phyloP scores from a whole-genome alignment of 148 eudicot genomes.

The Silene uniflora region DNA sequence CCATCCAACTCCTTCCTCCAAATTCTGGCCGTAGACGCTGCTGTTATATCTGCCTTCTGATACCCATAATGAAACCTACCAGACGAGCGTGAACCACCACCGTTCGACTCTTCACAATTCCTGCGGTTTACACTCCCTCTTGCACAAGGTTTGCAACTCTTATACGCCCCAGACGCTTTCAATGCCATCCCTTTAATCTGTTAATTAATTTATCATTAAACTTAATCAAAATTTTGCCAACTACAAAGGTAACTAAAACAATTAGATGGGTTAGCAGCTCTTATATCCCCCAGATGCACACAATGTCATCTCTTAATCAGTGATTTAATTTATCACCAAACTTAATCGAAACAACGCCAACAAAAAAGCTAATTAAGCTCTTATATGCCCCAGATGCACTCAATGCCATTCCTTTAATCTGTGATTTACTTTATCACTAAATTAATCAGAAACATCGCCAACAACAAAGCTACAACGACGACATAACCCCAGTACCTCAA shows the following conservation, averaged over 20 bases:
- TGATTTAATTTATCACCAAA: no score
- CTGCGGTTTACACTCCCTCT: slow-evolving; percentile 37
- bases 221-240: no score
- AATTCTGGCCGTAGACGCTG: slow-evolving; percentile 44
- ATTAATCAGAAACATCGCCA: not conserved
- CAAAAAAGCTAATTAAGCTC: not conserved
- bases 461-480: no score
- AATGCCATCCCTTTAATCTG: slow-evolving; percentile 92
- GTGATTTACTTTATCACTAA: not conserved
- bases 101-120: slow-evolving; percentile 49
- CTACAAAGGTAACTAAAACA: no score
- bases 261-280: no score
- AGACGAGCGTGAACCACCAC: slow-evolving; percentile 48
- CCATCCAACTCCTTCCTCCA: slow-evolving; percentile 80
- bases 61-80: slow-evolving; percentile 57
- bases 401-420: slow-evolving; percentile 79
- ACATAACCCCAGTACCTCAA: no score
- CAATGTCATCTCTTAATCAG: no score
- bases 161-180: slow-evolving; percentile 86
- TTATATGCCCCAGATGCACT: slow-evolving; percentile 7
- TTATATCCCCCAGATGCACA: no score
- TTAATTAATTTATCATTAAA: slow-evolving; percentile 8
- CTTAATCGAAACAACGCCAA: not conserved
- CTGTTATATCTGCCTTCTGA: slow-evolving; percentile 50
- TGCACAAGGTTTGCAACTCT: slow-evolving; percentile 82